Evolutionary conservation across 495 filamentous ascomycete genomes (phyloP), one percentile per base, ranked within the genome.

Genomic region (Annulohypoxylon bovei): DNA sequence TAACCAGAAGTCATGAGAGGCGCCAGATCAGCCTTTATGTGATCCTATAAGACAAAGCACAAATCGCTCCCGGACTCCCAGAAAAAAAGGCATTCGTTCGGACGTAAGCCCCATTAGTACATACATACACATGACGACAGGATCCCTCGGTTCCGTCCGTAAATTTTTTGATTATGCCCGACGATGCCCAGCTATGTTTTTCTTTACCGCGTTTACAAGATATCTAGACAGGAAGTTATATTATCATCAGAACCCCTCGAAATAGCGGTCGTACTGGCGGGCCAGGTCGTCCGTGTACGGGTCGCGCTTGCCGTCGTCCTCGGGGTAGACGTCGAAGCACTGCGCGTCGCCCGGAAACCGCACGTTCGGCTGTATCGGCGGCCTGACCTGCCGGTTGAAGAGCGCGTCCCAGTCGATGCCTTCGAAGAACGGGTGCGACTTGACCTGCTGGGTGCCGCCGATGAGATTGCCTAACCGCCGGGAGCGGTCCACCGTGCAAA

Each of bases 401-500:
- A 98, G 79, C 39, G 91, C 91, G 39, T 97, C 89, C 95, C 95
- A 99, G 71, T 93, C 86, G 57, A 98, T 88, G 32, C 86, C 86
- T 61, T 83, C 72, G 80, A 98, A 99, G 79, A 97, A 99, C 1
- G 92, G 89, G 71, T 99, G 95, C 2, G 84, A 78, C 78, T 96
- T 97, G 61, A 99, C 94, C 61, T 89, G 84, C 23, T 84, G 84
- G 9, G 93, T 90, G 53, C 95, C 93, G 57, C 93, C 93, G 53
- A 88, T 88, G 63, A 98, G 93, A 77, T 98, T 92, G 44, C 95
- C 95, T 16, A 99, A 83, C 49, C 95, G 89, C 53, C 93, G 89
- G 0, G 92, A 91, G 6, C 93, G 91, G 75, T 97, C 94, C 37
- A 94, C 93, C 40, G 92, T 95, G 83, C 94, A 98, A 57, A 99